Conservation (phyloP, 2,329 filamentous ascomycete species). For the Botryotinia calthae region DNA sequence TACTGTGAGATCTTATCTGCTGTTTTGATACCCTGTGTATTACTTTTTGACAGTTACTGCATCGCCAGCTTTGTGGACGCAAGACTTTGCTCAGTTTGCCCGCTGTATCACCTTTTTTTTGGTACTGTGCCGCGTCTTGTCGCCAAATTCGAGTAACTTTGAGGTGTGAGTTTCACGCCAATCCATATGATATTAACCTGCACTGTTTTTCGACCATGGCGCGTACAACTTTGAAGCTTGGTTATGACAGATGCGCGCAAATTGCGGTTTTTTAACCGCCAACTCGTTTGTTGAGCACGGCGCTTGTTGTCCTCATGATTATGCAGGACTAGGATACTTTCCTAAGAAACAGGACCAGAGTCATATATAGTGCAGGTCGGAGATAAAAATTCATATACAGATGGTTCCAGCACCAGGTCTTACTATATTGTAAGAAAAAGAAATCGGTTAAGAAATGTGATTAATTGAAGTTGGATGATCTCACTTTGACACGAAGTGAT, state of each 20-base stretch:
- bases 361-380: neutral
- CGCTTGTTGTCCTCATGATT: neutral
- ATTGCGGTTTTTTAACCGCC: neutral
- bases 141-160: neutral
- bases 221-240: neutral
- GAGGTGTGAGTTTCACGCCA: neutral
- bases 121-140: neutral
- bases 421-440: neutral
- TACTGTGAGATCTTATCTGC: neutral
- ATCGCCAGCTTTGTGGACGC: neutral
- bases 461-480: too few species aligned
- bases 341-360: neutral
- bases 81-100: neutral
- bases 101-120: neutral
- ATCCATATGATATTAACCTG: neutral
- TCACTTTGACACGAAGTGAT: too few species aligned
- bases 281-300: neutral
- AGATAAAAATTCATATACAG: neutral
- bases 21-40: neutral
- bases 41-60: fast-evolving
- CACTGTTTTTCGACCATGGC: neutral
- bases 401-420: neutral
- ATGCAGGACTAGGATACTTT: neutral
- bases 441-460: neutral
- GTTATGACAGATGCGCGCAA: neutral